Evolutionary conservation across 306 rosid species (phyloP).

Genomic region (Cucumis cinereus): DNA sequence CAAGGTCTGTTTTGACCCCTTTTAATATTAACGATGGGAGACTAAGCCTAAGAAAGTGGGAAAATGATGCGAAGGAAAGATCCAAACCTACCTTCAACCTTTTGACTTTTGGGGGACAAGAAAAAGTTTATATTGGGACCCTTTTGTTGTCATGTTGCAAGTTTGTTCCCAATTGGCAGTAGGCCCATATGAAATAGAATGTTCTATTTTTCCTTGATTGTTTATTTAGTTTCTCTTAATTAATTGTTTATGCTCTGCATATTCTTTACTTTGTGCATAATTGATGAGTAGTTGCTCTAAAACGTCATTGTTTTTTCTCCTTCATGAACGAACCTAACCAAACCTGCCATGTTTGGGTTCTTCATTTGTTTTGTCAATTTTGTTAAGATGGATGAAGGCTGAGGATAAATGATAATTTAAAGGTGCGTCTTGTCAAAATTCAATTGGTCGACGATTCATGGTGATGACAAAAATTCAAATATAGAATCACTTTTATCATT

Average conservation of each 20-base stretch:
- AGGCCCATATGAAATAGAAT: background rate
- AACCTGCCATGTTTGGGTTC: constrained; percentile 6
- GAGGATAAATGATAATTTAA: background rate
- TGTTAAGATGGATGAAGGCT: background rate
- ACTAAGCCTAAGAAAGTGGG: constrained; percentile 12
- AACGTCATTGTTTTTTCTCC: background rate
- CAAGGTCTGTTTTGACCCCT: constrained; percentile 15
- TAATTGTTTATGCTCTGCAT: background rate
- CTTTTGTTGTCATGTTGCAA: constrained; percentile 5
- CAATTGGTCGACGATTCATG: background rate
- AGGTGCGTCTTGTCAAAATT: background rate
- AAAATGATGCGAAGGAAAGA: constrained; percentile 27
- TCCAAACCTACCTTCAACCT: constrained; percentile 37
- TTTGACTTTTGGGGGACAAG: constrained; percentile 33
- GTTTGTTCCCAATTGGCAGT: constrained; percentile 15
- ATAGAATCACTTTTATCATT: background rate
- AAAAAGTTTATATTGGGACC: constrained; percentile 16
- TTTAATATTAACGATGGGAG: background rate
- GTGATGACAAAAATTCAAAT: background rate
- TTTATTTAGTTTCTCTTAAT: background rate
- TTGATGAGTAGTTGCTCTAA: background rate
- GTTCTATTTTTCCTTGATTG: background rate
- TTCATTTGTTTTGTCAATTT: background rate
- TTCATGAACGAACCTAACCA: background rate
- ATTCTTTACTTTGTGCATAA: background rate